Base-by-base conservation (phyloP, 768 basidiomycete species). In the Tephrocybe sp. region DNA sequence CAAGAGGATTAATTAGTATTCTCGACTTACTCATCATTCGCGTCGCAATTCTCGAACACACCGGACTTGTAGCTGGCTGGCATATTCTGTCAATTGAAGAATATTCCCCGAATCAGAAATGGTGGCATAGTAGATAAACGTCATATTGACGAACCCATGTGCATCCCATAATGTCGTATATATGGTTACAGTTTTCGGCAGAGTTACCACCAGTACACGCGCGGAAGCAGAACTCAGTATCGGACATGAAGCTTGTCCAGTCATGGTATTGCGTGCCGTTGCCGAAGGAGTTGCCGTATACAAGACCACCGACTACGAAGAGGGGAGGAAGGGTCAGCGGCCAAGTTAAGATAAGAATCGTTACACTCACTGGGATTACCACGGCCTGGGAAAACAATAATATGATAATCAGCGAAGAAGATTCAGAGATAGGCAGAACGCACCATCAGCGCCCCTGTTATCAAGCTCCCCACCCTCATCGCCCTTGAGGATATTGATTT, bases 181-280 rank as follows among this genome's bases (percentile, higher is more conserved):
- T 84, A 70, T 93, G 87, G 66, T 89, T 81, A 74, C 89, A 92
- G 48, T 76, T 72, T 30, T 67, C 65, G 11, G 74, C 75, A 0
- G 82, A 76, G 45, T 82, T 77, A 15, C 78, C 64, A 12, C 82
- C 83, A 9, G 71, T 63, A 67, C 91, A 93, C 4, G 83, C 72
- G 11, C 45, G 45, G 45, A 47, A 47, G 36, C 45, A 47, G 35
- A 47, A 47, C n/a, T 47, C 45, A 5, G 26, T 47, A 16, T 38
- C 46, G 34, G 88, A 89, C 58, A 91, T 83, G 71, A 91, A 92
- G 65, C 77, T 81, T 35, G 87, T 91, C 92, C 92, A 93, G 62
- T 92, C 86, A 57, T 88, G 84, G 63, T 86, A 78, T 65, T 91
- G 70, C 27, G 61, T 61, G 15, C 49, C 60, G 8, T 58, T 56